phyloP scores from a whole-genome alignment of 768 basidiomycete genomes.

The Tylopilus sp. region DNA sequence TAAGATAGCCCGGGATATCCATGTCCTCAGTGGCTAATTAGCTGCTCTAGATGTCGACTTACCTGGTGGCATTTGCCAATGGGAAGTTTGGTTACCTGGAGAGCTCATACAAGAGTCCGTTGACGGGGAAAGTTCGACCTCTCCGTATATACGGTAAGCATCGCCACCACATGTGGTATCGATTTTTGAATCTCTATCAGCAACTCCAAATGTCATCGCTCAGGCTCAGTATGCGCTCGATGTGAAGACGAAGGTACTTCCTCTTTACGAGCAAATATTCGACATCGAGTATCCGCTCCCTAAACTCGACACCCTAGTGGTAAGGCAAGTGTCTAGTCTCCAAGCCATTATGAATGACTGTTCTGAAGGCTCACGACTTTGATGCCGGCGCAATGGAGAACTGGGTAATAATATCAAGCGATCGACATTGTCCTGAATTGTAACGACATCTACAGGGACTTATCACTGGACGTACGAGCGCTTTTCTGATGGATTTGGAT shows the following conservation, averaged over 20 bases:
- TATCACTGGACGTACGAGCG: constrained; percentile 84
- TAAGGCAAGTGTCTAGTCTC: constrained; percentile 30
- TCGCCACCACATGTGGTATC: not conserved
- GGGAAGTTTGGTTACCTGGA: constrained; percentile 74
- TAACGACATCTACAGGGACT: constrained; percentile 50
- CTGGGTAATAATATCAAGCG: constrained; percentile 44
- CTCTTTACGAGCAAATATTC: constrained; percentile 91
- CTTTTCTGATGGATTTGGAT: constrained; percentile 77
- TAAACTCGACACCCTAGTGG: constrained; percentile 91
- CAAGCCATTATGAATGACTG: not conserved
- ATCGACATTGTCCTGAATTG: not conserved
- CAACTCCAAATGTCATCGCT: constrained; percentile 77
- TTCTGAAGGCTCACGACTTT: constrained; percentile 70
- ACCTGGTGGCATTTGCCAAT: constrained; percentile 86
- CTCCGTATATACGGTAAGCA: constrained; percentile 78
- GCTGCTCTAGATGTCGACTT: constrained; percentile 64
- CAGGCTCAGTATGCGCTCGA: constrained; percentile 87
- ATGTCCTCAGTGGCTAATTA: not conserved
- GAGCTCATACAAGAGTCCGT: constrained; percentile 70
- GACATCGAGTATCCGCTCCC: constrained; percentile 90
- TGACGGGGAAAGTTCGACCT: constrained; percentile 78
- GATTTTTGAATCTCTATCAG: constrained; percentile 5
- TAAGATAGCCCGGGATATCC: constrained; percentile 22
- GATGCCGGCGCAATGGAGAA: constrained; percentile 95
- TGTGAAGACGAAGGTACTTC: constrained; percentile 76